Evolutionary conservation across 2,329 filamentous ascomycete species (phyloP), one percentile per base, ranked within the genome.

Genomic region (Cladosporium sp.): DNA sequence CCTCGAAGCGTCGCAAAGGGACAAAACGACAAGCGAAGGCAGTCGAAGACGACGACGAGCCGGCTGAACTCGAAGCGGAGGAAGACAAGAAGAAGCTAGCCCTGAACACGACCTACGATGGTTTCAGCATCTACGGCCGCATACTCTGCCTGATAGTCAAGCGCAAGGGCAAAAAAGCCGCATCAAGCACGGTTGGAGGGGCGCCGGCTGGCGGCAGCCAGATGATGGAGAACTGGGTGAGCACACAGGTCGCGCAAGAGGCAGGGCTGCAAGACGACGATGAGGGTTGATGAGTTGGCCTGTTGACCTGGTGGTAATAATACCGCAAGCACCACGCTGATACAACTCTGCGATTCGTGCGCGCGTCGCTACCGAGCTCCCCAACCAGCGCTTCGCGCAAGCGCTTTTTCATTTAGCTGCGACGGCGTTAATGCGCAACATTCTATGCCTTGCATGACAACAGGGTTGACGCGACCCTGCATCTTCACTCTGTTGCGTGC

Each of bases 121-220:
- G 94, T 8, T 97, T 97, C 75, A 90, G 88, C 66, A 97, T 99
- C 69, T 96, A 96, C 75, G 91, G 94, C 10, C 88, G 91, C 65
- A 91, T 96, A 47, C 78, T 99, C 24, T 97, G 92, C 73, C 80
- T 99, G 58, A 88, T 99, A 8, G 87, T 99, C 73, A 89, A 88
- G 70, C 86, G 88, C 60, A 87, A 86, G 62, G 80, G 78, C 48
- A 77, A 74, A 64, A 80, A 75, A 63, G 71, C 63, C 24, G 44
- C 65, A 15, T 20, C 42, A 19, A 20, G 39, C 17, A 47, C 60
- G 17, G 58, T 59, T 15, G 62, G 57, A 8, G n/a, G 28, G 28
- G 61, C 59, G 12, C 61, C 64, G 37, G 60, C 60, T 8, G 67
- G 66, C 19, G 70, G 69, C 19, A 72, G 68, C 39, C 67, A 72